phyloP scores from a whole-genome alignment of 2,329 filamentous ascomycete species.

The Tolypocladium ophioglossoides region DNA sequence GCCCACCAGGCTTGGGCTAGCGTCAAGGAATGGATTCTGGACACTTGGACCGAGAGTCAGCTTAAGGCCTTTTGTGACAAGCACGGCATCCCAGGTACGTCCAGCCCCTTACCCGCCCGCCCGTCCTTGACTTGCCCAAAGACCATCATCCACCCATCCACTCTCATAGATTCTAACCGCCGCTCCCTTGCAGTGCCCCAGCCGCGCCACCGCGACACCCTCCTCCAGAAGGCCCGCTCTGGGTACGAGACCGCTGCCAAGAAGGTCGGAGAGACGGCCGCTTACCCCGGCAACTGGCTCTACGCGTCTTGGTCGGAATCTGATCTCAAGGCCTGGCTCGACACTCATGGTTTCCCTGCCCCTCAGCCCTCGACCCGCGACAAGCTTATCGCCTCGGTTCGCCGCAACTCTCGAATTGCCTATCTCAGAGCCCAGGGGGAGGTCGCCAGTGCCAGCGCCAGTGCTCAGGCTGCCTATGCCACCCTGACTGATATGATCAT shows the following conservation, averaged over 20 bases:
- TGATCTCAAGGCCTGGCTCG: conserved; percentile 88
- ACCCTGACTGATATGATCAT: conserved; percentile 75
- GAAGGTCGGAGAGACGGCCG: conserved; percentile 60
- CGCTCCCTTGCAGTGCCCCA: conserved; percentile 50
- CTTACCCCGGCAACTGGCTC: conserved; percentile 94
- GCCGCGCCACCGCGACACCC: conserved; percentile 72
- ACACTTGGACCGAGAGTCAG: conserved; percentile 89
- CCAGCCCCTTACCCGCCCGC: not conserved
- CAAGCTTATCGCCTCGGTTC: conserved; percentile 77
- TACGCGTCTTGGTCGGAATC: conserved; percentile 88
- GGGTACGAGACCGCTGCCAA: conserved; percentile 74
- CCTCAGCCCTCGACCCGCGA: conserved; percentile 80
- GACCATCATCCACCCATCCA: not conserved
- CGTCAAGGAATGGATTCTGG: conserved; percentile 85
- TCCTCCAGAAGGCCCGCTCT: conserved; percentile 67
- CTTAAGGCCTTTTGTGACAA: conserved; percentile 89
- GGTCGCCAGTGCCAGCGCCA: conserved; percentile 49
- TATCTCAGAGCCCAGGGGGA: conserved; percentile 56
- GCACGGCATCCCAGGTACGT: conserved; percentile 62
- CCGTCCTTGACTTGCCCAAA: not conserved
- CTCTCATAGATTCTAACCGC: not conserved
- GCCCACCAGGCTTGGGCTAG: conserved; percentile 59
- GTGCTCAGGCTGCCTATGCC: conserved; percentile 58
- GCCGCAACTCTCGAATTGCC: conserved; percentile 78
- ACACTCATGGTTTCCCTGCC: conserved; percentile 73